Percentiles rank a stretch among this genome's conserved stretches.
Conservation (phyloP, 306 rosid species). For the Prosopis cineraria region DNA sequence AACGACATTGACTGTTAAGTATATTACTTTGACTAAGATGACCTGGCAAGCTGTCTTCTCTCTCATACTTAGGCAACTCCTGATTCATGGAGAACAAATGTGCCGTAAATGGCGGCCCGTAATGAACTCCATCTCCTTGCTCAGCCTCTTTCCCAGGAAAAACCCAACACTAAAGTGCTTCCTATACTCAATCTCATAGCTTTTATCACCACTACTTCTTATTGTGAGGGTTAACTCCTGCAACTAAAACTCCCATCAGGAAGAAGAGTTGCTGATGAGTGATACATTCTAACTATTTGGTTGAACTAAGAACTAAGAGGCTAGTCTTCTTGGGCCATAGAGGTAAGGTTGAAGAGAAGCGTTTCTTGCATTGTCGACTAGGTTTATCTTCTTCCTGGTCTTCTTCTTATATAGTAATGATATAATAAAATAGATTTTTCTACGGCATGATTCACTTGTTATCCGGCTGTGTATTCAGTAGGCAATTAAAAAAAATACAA, state of each 20-base stretch:
- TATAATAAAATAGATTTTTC: too few species aligned
- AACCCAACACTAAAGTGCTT: constrained; percentile 56
- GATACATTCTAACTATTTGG: constrained; percentile 78
- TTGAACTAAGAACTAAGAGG: constrained; percentile 49
- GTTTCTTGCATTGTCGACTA: constrained; percentile 64
- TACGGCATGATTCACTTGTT: too few species aligned
- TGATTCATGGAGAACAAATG: constrained; percentile 82
- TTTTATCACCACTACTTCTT: not conserved
- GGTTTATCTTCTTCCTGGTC: too few species aligned
- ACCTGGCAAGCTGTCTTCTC: too few species aligned
- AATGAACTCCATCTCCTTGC: constrained; percentile 41
- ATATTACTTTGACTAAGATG: too few species aligned
- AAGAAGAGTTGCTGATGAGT: constrained; percentile 72
- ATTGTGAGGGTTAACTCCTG: constrained; percentile 65
- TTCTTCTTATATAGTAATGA: too few species aligned
- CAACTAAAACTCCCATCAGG: constrained; percentile 81
- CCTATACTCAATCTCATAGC: constrained; percentile 47
- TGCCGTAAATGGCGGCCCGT: constrained; percentile 76
- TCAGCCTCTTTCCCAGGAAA: constrained; percentile 34
- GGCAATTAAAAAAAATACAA: too few species aligned
- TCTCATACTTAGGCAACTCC: constrained; percentile 67
- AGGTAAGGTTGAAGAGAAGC: constrained; percentile 70
- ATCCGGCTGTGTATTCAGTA: too few species aligned
- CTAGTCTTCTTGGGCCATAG: constrained; percentile 51
- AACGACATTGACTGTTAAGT: too few species aligned